Evolutionary conservation across 768 basidiomycete genomes (phyloP), one percentile per base, ranked within the genome.

Genomic region (Cyclocybe cylindracea): DNA sequence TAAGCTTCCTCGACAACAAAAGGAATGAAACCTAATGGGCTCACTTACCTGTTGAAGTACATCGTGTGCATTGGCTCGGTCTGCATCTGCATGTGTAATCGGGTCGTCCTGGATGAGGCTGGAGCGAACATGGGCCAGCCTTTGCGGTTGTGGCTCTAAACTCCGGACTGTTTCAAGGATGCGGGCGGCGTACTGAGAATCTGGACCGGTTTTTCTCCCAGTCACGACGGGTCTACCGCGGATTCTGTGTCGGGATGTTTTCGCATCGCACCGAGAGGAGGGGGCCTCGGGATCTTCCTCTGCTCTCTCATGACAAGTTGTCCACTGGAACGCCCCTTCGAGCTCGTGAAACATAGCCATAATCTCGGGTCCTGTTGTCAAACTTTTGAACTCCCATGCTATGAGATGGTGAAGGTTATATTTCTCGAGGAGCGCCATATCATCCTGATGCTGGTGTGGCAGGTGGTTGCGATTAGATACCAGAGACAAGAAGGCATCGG

Each of bases 41-140:
- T 51, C 7, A 16, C 33, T 46, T 45, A 44, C 37, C 19, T 46
- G 16, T 46, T 46, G 36, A 32, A 36, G 39, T n/a, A 43, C 19
- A 43, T 43, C n/a, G 18, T 19, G 16, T 9, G 13, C 38, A 10
- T 43, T 10, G 19, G 10, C 41, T 13, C 10, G 13, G 10, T 24
- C 41, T 18, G 11, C 41, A 13, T 43, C 18, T 18, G 11, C 11
- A 11, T 24, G 11, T 2, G 11, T 18, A 13, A 13, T 18, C 10
- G 19, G 2, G 10, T 10, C 10, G 2, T 18, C n/a, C 4, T 43
- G 41, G 11, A 10, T 18, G 19, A 43, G 41, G 13, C 41, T 18
- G 19, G 4, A 4, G 16, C 16, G 41, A 43, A 43, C 11, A 2
- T 43, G 2, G 10, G 11, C 19, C 19, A 13, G 41, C 13, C 2